Evolutionary conservation across 2,329 filamentous ascomycete genomes (phyloP).

Genomic region (Apiospora kogelbergensis): DNA sequence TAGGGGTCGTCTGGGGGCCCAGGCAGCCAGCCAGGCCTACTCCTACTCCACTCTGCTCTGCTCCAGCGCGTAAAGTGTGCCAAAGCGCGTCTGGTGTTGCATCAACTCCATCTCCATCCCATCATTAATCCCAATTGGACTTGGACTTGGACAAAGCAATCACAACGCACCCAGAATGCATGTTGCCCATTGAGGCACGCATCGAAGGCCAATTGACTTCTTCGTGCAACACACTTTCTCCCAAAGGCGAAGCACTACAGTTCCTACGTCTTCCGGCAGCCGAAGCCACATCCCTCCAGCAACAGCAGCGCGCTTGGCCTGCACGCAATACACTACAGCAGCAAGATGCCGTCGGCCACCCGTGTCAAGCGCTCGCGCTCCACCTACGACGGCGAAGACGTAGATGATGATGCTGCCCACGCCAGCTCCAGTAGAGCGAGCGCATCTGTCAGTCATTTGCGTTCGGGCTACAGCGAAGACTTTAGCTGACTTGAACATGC

Average conservation of each 20-base stretch:
- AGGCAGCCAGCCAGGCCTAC: too few species aligned
- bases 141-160: neutral
- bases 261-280: neutral
- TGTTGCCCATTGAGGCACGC: neutral
- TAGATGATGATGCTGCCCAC: slow-evolving; percentile 33
- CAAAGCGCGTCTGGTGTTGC: neutral
- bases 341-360: slow-evolving; percentile 26
- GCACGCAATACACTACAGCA: neutral
- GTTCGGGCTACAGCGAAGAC: neutral
- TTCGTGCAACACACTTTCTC: neutral
- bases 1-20: too few species aligned
- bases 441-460: slow-evolving; percentile 35
- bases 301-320: neutral
- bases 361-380: slow-evolving; percentile 41
- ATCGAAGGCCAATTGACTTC: neutral
- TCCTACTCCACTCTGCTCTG: neutral
- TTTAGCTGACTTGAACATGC: neutral
- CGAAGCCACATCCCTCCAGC: neutral
- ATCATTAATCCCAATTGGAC: neutral
- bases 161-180: neutral
- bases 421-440: slow-evolving; percentile 41
- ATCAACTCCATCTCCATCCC: neutral
- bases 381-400: slow-evolving; percentile 31
- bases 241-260: neutral
- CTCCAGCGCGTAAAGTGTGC: neutral